phyloP scores from a whole-genome alignment of 192 early-diverging fungal species.

The Piromyces finnis region DNA sequence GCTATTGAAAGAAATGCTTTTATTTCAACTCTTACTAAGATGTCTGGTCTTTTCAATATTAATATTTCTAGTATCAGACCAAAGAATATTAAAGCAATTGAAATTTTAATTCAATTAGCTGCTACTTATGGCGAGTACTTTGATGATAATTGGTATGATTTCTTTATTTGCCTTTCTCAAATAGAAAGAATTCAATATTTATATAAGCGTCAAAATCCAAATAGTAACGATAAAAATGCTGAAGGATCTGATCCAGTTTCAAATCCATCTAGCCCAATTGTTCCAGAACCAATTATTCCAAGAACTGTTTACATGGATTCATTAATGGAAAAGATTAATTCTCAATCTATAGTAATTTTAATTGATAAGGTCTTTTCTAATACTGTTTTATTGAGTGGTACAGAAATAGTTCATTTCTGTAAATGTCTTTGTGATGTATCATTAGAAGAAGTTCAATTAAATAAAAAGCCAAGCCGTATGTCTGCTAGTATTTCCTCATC shows the following conservation, averaged over 20 bases:
- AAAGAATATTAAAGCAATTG: constrained; percentile 1
- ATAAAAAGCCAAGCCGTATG: background rate
- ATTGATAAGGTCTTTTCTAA: constrained; percentile 1
- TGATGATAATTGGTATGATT: constrained; percentile 1
- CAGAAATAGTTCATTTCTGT: background rate
- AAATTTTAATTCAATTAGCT: constrained; percentile 1
- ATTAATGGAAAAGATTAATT: background rate
- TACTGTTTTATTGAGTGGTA: background rate
- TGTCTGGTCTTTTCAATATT: background rate
- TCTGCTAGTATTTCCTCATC: background rate
- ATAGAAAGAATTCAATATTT: constrained; percentile 2
- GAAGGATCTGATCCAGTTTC: background rate
- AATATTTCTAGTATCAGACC: background rate
- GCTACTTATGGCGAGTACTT: background rate
- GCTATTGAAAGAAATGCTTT: constrained; percentile 2
- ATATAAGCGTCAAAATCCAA: background rate
- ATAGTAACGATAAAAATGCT: background rate
- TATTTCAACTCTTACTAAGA: constrained; percentile 1
- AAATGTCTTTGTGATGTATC: constrained; percentile 3
- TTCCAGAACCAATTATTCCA: background rate
- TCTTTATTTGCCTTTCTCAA: constrained; percentile 1
- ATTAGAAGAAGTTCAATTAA: constrained; percentile 2
- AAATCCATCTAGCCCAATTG: background rate
- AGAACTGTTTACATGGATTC: background rate
- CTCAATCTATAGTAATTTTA: background rate